Conservation (phyloP, 306 rosid genomes). For the Hippophae rhamnoides region DNA sequence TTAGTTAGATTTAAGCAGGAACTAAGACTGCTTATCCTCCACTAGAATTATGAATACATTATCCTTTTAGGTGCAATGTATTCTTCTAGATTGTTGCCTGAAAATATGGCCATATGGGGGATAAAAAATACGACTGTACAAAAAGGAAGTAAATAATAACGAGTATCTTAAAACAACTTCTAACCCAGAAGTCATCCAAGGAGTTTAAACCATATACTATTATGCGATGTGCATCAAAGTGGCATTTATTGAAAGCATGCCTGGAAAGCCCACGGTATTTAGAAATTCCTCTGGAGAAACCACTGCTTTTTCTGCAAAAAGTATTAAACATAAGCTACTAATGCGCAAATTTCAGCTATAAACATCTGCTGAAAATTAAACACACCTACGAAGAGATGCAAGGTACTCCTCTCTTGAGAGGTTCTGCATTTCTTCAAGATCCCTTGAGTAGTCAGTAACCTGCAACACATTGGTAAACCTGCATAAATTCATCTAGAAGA, state of each 20-base stretch:
- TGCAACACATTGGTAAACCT: conserved; percentile 24
- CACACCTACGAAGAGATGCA: conserved; percentile 84
- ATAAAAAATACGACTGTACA: no score
- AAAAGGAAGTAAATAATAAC: no score
- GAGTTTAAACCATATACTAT: conserved; percentile 2
- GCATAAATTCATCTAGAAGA: conserved; percentile 1
- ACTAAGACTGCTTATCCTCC: no score
- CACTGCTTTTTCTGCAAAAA: conserved; percentile 93
- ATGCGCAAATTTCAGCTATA: not conserved
- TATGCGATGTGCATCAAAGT: not conserved
- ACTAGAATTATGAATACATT: no score
- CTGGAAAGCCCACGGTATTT: conserved; percentile 92
- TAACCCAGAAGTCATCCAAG: not conserved
- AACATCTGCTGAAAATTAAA: conserved; percentile 14
- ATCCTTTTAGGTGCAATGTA: no score
- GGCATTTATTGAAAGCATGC: conserved; percentile 30
- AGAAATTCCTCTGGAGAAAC: conserved; percentile 91
- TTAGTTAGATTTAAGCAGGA: no score
- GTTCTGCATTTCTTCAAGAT: conserved; percentile 97
- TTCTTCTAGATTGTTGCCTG: no score
- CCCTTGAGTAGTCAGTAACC: conserved; percentile 95
- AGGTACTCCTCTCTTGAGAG: conserved; percentile 93
- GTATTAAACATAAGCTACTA: conserved; percentile 26
- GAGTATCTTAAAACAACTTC: no score
- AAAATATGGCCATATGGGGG: no score